Percentiles rank a stretch among this genome's conserved stretches.
phyloP scores from a whole-genome alignment of 208 protist genomes.

The Leishmania arabica region DNA sequence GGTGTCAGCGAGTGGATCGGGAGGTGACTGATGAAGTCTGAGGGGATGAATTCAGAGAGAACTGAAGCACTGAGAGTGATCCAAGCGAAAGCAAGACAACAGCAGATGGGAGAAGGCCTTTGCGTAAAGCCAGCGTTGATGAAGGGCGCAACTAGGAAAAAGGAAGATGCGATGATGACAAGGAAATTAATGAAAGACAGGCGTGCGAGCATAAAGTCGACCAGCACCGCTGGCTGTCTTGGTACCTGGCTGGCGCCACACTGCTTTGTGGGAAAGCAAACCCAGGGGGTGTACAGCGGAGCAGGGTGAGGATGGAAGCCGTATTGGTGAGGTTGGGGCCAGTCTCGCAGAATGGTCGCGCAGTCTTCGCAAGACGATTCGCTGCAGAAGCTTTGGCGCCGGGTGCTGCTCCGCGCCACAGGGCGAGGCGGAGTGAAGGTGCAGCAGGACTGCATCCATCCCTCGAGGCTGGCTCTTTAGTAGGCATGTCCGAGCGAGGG shows the following conservation, averaged over 20 bases:
- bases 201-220: neutral
- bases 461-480: neutral
- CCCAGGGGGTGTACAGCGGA: neutral
- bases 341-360: neutral
- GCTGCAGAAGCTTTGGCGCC: neutral
- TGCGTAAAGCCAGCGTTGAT: neutral
- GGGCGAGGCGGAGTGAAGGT: neutral
- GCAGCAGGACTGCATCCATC: neutral
- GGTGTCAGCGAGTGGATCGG: neutral
- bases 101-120: neutral
- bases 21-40: neutral
- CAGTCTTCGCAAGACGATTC: neutral
- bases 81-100: neutral
- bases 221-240: neutral
- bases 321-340: neutral
- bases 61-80: neutral
- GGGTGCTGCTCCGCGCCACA: neutral
- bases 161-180: neutral
- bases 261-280: neutral
- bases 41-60: neutral
- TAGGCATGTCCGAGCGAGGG: neutral
- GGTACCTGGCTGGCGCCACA: neutral
- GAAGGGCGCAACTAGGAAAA: neutral
- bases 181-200: too few relatives aligned
- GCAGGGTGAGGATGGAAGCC: neutral